Evolutionary conservation across 2,329 filamentous ascomycete species (phyloP).

Genomic region (Ascochyta pisi): DNA sequence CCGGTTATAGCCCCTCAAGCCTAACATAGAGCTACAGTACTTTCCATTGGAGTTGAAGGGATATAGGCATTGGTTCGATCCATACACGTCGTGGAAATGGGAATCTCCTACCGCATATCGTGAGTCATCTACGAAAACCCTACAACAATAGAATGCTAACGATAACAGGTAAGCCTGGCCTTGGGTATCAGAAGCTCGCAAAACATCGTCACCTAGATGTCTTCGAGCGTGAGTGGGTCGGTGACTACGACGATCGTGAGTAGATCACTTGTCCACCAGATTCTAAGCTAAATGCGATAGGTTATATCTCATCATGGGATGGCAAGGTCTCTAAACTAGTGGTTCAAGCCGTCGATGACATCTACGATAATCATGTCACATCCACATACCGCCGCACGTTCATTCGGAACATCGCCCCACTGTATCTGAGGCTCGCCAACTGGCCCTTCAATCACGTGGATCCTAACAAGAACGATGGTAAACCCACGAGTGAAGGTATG

Average conservation of each 20-base stretch:
- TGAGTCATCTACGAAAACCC: conserved; percentile 1
- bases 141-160: background rate
- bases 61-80: conserved; percentile 31
- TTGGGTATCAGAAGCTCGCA: conserved; percentile 34
- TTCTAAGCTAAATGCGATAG: background rate
- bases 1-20: background rate
- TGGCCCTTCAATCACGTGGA: conserved; percentile 42
- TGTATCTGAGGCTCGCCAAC: conserved; percentile 38
- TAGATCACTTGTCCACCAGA: background rate
- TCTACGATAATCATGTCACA: conserved; percentile 37
- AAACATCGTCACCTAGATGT: conserved; percentile 32
- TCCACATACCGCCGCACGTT: conserved; percentile 40
- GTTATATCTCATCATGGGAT: conserved; percentile 40
- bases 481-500: conserved; percentile 29
- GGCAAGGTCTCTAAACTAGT: conserved; percentile 39
- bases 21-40: background rate
- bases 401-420: conserved; percentile 38
- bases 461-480: conserved; percentile 25
- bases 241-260: conserved; percentile 38
- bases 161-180: conserved; percentile 23
- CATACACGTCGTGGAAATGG: conserved; percentile 32
- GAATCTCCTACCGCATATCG: conserved; percentile 35
- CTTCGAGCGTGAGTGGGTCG: conserved; percentile 35
- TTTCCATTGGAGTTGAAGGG: conserved; percentile 24
- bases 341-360: conserved; percentile 42